Evolutionary conservation across 257 asterid genomes (phyloP).

Genomic region (Solanum ahanhuiri): DNA sequence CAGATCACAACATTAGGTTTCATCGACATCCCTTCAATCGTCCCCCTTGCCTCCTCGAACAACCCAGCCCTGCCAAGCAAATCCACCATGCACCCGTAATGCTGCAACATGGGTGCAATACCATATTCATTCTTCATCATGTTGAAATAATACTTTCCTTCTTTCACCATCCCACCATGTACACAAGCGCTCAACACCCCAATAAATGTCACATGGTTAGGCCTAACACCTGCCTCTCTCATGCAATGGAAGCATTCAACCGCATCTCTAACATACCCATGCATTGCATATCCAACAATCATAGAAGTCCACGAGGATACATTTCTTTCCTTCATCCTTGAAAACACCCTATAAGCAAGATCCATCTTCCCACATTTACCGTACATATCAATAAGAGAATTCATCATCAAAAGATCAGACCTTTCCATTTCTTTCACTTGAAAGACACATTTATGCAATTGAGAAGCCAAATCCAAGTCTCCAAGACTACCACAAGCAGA

Average conservation of each 20-base stretch:
- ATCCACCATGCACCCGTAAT: slow-evolving; percentile 89
- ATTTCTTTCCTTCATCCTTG: slow-evolving; percentile 53
- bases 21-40: slow-evolving; percentile 83
- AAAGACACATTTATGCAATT: slow-evolving; percentile 68
- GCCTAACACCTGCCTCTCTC: slow-evolving; percentile 49
- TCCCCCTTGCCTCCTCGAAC: slow-evolving; percentile 56
- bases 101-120: slow-evolving; percentile 47
- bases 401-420: slow-evolving; percentile 55
- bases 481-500: slow-evolving; percentile 78
- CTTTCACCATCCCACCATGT: slow-evolving; percentile 75
- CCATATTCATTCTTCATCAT: slow-evolving; percentile 51
- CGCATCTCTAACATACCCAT: slow-evolving; percentile 56
- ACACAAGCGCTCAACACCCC: slow-evolving; percentile 90
- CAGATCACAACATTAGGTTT: slow-evolving; percentile 69
- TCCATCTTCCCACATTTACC: slow-evolving; percentile 93
- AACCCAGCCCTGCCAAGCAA: slow-evolving; percentile 79
- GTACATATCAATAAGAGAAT: slow-evolving; percentile 74
- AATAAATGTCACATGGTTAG: slow-evolving; percentile 72
- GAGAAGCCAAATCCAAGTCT: slow-evolving; percentile 55
- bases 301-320: slow-evolving; percentile 88
- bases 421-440: slow-evolving; percentile 33
- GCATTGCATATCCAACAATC: slow-evolving; percentile 80
- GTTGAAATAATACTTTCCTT: slow-evolving; percentile 57
- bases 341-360: slow-evolving; percentile 51
- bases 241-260: slow-evolving; percentile 40